phyloP scores from a whole-genome alignment of 1,284 basidiomycete genomes.

The Ganoderma resinaceum region DNA sequence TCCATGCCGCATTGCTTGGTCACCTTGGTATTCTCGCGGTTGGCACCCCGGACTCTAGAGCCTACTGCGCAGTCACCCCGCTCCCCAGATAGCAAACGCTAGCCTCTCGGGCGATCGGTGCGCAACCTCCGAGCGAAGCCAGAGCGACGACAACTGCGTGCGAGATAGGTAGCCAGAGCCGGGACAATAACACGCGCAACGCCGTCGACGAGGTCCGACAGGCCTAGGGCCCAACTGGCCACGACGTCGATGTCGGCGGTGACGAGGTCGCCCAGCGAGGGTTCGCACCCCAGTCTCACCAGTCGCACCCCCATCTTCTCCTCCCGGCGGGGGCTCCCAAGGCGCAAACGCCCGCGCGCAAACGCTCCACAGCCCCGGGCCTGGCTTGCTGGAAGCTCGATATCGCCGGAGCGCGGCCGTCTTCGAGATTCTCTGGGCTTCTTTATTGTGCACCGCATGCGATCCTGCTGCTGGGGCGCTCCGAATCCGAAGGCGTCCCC shows the following conservation, averaged over 20 bases:
- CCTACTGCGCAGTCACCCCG: not conserved
- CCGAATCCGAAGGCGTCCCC: not conserved
- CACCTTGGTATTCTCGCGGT: not conserved
- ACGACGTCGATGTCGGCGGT: too few species aligned
- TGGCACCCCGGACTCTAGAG: not conserved
- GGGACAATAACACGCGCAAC: not conserved
- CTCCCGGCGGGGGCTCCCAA: not conserved
- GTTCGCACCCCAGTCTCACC: constrained; percentile 2
- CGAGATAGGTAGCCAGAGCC: not conserved
- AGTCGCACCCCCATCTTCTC: not conserved
- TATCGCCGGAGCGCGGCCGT: not conserved
- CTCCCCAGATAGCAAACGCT: not conserved
- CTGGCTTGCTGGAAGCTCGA: not conserved
- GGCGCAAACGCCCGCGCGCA: not conserved
- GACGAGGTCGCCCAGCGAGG: too few species aligned
- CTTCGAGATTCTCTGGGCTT: not conserved
- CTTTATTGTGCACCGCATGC: constrained; percentile 4
- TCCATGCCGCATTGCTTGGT: not conserved
- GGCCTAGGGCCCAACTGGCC: not conserved
- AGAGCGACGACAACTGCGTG: not conserved
- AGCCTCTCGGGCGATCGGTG: not conserved
- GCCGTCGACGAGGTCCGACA: not conserved
- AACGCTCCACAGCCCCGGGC: not conserved
- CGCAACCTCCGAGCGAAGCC: not conserved
- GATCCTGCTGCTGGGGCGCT: not conserved